These are phyloP conservation scores for Yamadazyma insecticola DNA, from an alignment of 805 yeast genomes.

Conservation along the genomic window DNA sequence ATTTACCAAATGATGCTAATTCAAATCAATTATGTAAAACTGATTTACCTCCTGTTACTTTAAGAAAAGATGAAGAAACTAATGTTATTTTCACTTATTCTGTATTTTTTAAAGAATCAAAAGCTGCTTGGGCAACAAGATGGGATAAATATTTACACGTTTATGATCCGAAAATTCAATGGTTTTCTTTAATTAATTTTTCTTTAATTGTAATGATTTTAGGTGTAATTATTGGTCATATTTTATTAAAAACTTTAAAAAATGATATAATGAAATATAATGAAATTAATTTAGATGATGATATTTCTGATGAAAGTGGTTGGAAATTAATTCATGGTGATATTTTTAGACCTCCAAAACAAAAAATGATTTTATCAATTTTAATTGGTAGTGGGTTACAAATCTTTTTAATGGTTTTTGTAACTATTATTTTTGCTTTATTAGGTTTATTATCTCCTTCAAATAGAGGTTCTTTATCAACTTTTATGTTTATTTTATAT, in stretches of 20 bases:
- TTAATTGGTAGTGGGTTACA: constrained; percentile 88
- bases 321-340: constrained; percentile 97
- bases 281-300: constrained; percentile 82
- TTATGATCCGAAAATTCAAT: constrained; percentile 88
- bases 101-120: constrained; percentile 64
- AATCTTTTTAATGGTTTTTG: constrained; percentile 67
- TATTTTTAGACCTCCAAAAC: constrained; percentile 79
- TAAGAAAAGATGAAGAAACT: constrained; percentile 48
- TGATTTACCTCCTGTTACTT: constrained; percentile 38
- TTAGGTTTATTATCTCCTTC: constrained; percentile 90
- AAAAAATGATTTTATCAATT: constrained; percentile 68
- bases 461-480: constrained; percentile 88
- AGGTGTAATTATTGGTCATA: constrained; percentile 73
- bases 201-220: constrained; percentile 74
- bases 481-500: constrained; percentile 82
- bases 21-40: constrained; percentile 25
- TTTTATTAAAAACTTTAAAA: constrained; percentile 72
- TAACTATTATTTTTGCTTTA: constrained; percentile 76
- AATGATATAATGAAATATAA: constrained; percentile 86
- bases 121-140: constrained; percentile 92
- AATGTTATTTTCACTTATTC: constrained; percentile 80
- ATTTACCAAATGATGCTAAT: constrained; percentile 16
- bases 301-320: constrained; percentile 87
- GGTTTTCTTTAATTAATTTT: constrained; percentile 90
- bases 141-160: constrained; percentile 97